phyloP scores from a whole-genome alignment of 345 rosid species.

The Carallia brachiata region DNA sequence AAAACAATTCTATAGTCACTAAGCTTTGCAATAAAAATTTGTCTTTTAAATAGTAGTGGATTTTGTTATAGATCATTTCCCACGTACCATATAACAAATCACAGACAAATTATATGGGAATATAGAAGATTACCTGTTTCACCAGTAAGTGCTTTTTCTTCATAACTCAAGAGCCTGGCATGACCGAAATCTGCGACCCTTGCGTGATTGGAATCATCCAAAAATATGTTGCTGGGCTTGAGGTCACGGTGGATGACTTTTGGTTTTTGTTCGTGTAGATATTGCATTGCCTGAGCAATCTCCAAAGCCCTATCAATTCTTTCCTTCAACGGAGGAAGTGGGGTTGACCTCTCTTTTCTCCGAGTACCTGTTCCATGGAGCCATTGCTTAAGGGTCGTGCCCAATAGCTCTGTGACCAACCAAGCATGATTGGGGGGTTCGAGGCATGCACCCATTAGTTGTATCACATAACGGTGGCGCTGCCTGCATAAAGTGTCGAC shows the following conservation, averaged over 20 bases:
- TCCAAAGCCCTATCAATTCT: constrained; percentile 46
- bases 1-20: too few relatives aligned
- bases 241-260: constrained; percentile 61
- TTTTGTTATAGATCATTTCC: too few relatives aligned
- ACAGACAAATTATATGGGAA: too few relatives aligned
- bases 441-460: constrained; percentile 55
- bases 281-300: constrained; percentile 64
- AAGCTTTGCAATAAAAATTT: too few relatives aligned
- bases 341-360: constrained; percentile 27
- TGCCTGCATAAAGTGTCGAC: constrained; percentile 51
- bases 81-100: too few relatives aligned
- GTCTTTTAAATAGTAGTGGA: too few relatives aligned
- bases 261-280: constrained; percentile 60
- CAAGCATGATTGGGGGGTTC: constrained; percentile 50
- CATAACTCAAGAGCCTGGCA: constrained; percentile 46
- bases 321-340: constrained; percentile 43
- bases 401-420: constrained; percentile 50
- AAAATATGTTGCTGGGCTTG: constrained; percentile 62
- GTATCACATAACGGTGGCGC: constrained; percentile 52
- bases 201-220: constrained; percentile 45
- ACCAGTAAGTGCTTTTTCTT: constrained; percentile 54
- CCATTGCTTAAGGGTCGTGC: constrained; percentile 55
- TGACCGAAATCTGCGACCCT: constrained; percentile 69
- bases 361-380: constrained; percentile 43
- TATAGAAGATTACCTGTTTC: constrained; percentile 42